Percentiles rank a stretch among this genome's conserved stretches.
These are phyloP conservation scores for Pleurotus djamor DNA, from an alignment of 768 basidiomycete genomes.

Conservation along the genomic window DNA sequence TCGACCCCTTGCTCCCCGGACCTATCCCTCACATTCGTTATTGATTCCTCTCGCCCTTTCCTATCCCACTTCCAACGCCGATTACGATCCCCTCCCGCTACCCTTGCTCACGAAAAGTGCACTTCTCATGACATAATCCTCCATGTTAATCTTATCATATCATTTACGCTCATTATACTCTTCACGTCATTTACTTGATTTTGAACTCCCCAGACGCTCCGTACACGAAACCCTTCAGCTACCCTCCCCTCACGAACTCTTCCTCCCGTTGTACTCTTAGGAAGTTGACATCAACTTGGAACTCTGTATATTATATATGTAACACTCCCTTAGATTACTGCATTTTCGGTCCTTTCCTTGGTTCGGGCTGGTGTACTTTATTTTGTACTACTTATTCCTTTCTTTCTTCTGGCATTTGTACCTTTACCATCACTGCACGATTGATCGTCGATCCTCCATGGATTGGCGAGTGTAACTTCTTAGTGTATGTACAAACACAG, in stretches of 20 bases:
- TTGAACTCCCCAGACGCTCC: not conserved
- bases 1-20: not conserved
- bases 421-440: not conserved
- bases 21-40: not conserved
- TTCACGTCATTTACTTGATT: not conserved
- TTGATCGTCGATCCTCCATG: not conserved
- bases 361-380: not conserved
- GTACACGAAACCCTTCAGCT: not conserved
- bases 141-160: not conserved
- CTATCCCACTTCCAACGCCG: not conserved
- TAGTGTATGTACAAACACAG: not conserved
- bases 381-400: not conserved
- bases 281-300: not conserved
- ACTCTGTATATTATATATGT: not conserved
- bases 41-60: not conserved
- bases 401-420: not conserved
- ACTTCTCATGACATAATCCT: not conserved
- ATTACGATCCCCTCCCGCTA: not conserved
- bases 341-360: not conserved
- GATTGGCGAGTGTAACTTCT: not conserved
- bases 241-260: not conserved
- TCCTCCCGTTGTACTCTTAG: not conserved
- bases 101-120: not conserved
- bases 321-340: not conserved
- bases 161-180: not conserved